Evolutionary conservation across 805 yeast genomes (phyloP), one percentile per base, ranked within the genome.

Genomic region (Candida easanensis): DNA sequence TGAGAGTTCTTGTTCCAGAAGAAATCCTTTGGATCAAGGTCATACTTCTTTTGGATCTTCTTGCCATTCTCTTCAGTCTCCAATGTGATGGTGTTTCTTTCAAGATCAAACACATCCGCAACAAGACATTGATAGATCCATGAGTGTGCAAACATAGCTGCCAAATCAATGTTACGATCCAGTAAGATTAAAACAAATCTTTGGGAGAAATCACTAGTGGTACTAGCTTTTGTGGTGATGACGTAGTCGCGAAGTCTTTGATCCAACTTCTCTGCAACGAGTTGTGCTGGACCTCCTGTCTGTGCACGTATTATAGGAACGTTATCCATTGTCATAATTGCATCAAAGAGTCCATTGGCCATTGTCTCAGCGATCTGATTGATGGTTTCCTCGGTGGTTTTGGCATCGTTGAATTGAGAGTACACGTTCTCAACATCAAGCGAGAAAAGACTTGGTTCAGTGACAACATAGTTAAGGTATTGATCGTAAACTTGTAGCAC

Each of bases 61-160:
- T 57, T 61, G 15, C 65, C 64, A 22, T 69, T 64, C 35, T 63
- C 64, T 14, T 62, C 61, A 21, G 69, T 66, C 33, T 71, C 70
- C 26, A 89, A 70, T 17, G 80, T 77, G 47, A 91, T 84, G 19
- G 97, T 84, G 62, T 91, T 90, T 59, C 95, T 77, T 51, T 82
- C 77, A 55, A 93, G 72, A 40, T 79, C 76, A 62, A 93, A 88
- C 5, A 89, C 93, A 61, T 93, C 99, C 57, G 90, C 86, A 16
- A 93, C 93, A 79, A 93, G 82, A 57, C 97, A 89, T 68, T 91
- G 96, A 63, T 93, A 93, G 38, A 95, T 90, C 97, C 98, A 91
- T 11, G 97, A 88, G 66, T 93, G 99, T 1, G 91, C 79, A 64
- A 93, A 82, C 97, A 93, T 91, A 14, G 96, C 84, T 2, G 93